Evolutionary conservation across 805 yeast genomes (phyloP).

Genomic region (Metschnikowia corniflorae): DNA sequence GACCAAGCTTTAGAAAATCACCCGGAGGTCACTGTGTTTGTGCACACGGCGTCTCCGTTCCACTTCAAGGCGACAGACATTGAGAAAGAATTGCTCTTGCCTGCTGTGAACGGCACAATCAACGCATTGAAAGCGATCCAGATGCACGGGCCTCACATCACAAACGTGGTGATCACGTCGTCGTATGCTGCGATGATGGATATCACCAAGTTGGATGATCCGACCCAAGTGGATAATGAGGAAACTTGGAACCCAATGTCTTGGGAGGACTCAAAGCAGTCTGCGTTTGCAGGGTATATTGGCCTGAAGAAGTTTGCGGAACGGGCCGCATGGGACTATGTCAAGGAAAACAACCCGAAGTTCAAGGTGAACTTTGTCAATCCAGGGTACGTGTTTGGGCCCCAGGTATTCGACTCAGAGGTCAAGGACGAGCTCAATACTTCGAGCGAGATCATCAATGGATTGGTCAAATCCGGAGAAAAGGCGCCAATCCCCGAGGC

Average conservation of each 20-base stretch:
- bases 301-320: constrained; percentile 35
- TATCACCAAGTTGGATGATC: constrained; percentile 4
- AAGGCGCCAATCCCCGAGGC: constrained; percentile 18
- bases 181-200: constrained; percentile 10
- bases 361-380: constrained; percentile 34
- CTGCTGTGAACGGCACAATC: constrained; percentile 41
- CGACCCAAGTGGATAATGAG: constrained; percentile 5
- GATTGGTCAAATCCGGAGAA: constrained; percentile 28
- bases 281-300: constrained; percentile 31
- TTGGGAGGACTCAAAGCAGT: constrained; percentile 36
- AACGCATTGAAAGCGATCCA: constrained; percentile 11
- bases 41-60: constrained; percentile 63
- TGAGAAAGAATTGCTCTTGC: constrained; percentile 49
- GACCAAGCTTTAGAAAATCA: constrained; percentile 42
- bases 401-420: constrained; percentile 23
- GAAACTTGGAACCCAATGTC: constrained; percentile 49
- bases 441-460: constrained; percentile 39
- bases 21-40: constrained; percentile 49
- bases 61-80: constrained; percentile 40
- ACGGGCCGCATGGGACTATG: constrained; percentile 30
- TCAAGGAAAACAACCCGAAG: constrained; percentile 24
- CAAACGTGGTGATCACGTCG: constrained; percentile 10
- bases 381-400: constrained; percentile 24
- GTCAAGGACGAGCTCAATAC: constrained; percentile 32
- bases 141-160: constrained; percentile 7